These are phyloP conservation scores for Aspergillus bridgeri DNA, from an alignment of 495 filamentous ascomycete species.

Conservation along the genomic window DNA sequence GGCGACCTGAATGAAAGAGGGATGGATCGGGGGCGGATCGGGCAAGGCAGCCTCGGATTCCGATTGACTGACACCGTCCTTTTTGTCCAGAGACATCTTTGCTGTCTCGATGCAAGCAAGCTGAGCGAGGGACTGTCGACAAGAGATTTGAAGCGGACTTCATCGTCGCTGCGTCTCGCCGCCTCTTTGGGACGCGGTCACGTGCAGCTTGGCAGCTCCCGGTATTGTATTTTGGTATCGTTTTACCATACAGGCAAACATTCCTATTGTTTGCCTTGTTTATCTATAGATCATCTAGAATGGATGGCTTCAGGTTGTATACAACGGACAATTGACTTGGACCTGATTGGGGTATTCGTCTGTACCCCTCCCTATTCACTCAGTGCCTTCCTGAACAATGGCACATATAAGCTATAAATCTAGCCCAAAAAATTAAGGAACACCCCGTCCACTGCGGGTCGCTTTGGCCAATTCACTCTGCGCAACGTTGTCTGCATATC, in stretches of 20 bases:
- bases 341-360: too few species aligned
- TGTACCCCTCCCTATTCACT: not conserved
- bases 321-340: too few species aligned
- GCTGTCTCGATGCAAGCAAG: constrained; percentile 25
- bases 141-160: constrained; percentile 3
- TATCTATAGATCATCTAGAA: too few species aligned
- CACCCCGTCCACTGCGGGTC: constrained; percentile 55
- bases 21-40: constrained; percentile 55
- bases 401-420: not conserved
- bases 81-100: constrained; percentile 15
- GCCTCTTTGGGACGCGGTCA: not conserved
- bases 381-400: not conserved
- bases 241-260: not conserved
- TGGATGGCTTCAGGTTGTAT: too few species aligned
- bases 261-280: too few species aligned
- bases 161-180: not conserved
- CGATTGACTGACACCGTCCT: constrained; percentile 1
- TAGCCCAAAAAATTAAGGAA: constrained; percentile 44
- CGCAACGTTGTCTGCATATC: constrained; percentile 71
- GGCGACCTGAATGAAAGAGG: constrained; percentile 68
- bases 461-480: constrained; percentile 68
- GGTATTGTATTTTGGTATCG: not conserved
- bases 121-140: not conserved
- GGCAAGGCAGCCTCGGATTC: constrained; percentile 15
- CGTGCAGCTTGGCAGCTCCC: not conserved